Evolutionary conservation across 495 filamentous ascomycete species (phyloP), one percentile per base, ranked within the genome.

Genomic region (Neurospora hispaniola): DNA sequence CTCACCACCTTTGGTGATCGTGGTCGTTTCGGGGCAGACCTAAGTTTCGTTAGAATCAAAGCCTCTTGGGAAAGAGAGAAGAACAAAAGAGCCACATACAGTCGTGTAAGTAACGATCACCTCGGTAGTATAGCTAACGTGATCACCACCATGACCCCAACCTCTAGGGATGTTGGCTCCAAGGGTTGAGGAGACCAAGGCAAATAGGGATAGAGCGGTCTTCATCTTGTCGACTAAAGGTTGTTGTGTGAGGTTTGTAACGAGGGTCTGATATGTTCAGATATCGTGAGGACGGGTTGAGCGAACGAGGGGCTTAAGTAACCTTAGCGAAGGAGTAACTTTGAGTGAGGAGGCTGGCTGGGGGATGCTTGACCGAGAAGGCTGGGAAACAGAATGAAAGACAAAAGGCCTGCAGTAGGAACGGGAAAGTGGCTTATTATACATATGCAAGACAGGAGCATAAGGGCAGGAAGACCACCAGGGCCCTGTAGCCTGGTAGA

Each of bases 261-360:
- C 73, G 78, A 81, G 72, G 42, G 79, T 73, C 54, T 72, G 23
- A 44, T 66, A 62, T 66, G 54, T 66, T 66, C 54, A 66, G 54
- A 66, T 66, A 35, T 66, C 27, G 23, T 18, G 46, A 40, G 70
- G 43, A 42, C 71, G 27, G n/a, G 71, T 69, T 46, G 48, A 38
- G 41, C 73, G 59, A 80, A 76, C 72, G 79, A 79, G 72, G 71
- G 78, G 75, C 69, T 81, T 75, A 79, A 81, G 81, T 80, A 84
- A 81, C 82, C 81, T 83, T 82, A 84, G 78, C 82, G 83, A 85
- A 84, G 73, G 82, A 82, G 81, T 82, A 80, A 84, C 81, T 81
- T 76, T 38, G 35, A 38, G 35, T 38, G 72, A 46, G 71, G 69
- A 72, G 74, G 78, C 70, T 80, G 73, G 71, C 71, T 75, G 71